Percentiles rank a stretch among this genome's conserved stretches.
phyloP scores from a whole-genome alignment of 2,329 filamentous ascomycete genomes.

The Trichoderma koningiopsis region DNA sequence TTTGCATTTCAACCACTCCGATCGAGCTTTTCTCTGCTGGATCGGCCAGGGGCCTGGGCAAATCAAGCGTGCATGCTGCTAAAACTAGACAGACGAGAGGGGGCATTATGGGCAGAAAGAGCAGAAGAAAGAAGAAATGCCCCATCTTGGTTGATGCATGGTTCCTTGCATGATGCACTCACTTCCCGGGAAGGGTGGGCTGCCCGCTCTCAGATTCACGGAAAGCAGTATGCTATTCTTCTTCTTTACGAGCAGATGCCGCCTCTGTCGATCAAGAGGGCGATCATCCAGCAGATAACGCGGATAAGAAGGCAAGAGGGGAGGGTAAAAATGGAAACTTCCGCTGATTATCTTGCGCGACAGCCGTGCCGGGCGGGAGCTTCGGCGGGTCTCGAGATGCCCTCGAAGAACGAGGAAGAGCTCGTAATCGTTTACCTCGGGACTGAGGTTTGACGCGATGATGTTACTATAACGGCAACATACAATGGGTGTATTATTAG shows the following conservation, averaged over 20 bases:
- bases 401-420: background rate
- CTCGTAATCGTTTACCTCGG: background rate
- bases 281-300: background rate
- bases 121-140: background rate
- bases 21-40: conserved; percentile 33
- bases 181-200: background rate
- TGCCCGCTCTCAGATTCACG: background rate
- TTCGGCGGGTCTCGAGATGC: background rate
- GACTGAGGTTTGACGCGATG: background rate
- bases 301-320: background rate
- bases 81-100: background rate
- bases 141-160: conserved; percentile 21
- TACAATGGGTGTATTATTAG: background rate
- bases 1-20: conserved; percentile 30
- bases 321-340: conserved; percentile 15
- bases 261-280: background rate
- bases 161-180: conserved; percentile 29
- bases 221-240: background rate
- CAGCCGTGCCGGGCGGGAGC: conserved; percentile 14
- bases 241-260: background rate
- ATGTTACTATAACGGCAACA: background rate
- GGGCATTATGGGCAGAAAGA: background rate
- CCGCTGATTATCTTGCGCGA: background rate
- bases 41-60: conserved; percentile 30
- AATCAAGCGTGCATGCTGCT: background rate